Evolutionary conservation across 176 grass and related monocot species (phyloP).

Genomic region (Raddia distichophylla): DNA sequence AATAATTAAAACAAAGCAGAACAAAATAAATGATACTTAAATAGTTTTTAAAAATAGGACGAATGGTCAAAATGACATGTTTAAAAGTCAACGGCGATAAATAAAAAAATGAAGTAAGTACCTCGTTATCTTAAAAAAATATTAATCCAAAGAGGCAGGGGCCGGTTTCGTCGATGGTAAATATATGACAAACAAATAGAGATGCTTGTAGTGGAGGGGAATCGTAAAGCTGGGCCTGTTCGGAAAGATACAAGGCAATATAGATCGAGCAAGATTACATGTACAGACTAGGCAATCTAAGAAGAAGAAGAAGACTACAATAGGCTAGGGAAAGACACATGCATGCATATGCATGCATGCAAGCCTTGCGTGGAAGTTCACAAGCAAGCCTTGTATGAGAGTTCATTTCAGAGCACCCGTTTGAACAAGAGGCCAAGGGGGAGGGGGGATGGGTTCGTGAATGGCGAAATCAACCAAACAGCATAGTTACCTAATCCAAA

Average conservation of each 20-base stretch:
- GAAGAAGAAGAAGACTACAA: not conserved
- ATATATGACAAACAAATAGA: not conserved
- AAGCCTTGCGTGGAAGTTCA: not conserved
- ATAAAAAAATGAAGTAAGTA: too few relatives aligned
- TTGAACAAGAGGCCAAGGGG: not conserved
- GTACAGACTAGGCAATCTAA: not conserved
- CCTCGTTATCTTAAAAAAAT: too few relatives aligned
- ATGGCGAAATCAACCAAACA: not conserved
- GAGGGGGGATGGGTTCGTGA: not conserved
- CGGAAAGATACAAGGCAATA: not conserved
- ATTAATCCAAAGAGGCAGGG: not conserved
- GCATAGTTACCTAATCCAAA: not conserved
- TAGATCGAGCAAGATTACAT: not conserved
- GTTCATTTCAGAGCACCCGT: not conserved
- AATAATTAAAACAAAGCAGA: too few relatives aligned
- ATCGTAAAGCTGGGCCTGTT: not conserved
- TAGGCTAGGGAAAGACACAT: not conserved
- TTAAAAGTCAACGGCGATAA: too few relatives aligned
- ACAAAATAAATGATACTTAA: too few relatives aligned
- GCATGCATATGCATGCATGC: not conserved
- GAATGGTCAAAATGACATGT: too few relatives aligned
- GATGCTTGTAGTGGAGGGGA: slow-evolving; percentile 11
- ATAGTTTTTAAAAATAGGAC: too few relatives aligned
- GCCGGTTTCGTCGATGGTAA: not conserved
- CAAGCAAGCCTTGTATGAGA: too few relatives aligned